Evolutionary conservation across 345 rosid genomes (phyloP), one percentile per base, ranked within the genome.

Genomic region (Citrus glauca): DNA sequence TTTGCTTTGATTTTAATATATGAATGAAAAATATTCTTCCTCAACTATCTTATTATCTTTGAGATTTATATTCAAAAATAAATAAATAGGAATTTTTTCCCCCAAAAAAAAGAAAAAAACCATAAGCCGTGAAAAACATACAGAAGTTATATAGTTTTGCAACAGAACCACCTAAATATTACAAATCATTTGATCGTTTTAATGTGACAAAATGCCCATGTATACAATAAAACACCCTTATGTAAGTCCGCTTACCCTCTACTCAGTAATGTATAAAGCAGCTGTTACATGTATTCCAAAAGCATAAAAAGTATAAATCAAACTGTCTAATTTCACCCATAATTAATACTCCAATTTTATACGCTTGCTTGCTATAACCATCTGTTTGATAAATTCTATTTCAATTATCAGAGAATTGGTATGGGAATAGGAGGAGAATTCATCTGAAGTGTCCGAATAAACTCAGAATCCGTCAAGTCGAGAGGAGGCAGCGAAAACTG

Each of bases 401-500:
- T 45, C 4, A 13, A 45, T 45, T 33, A 32, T 73, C n/a, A 90
- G 77, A 81, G 72, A 66, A 90, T 88, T 5, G 91, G 89, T 33
- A 91, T 90, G 0, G 91, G 50, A 45, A 45, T 45, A 13, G 50
- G 50, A 45, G 50, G 91, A 73, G 91, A 90, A 66, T 67, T 86
- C 61, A 87, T 74, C 11, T 87, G 93, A 5, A 84, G 42, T 11
- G 85, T 80, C 3, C 69, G 90, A 64, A 87, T 64, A 9, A 89
- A 65, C 61, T 91, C 91, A 63, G 90, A 77, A 14, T 91, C 97
- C 0, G 94, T 82, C 30, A 93, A 61, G 33, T 89, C 87, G 19
- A 93, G 79, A 30, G 98, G 98, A 67, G 98, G 97, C 72, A 93
- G 84, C 24, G 98, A 95, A 79, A 86, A 90, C 14, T 82, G 86